A percentile compares a stretch with the other conserved stretches of the same genome.
These are phyloP conservation scores for Alnus rubra DNA, from an alignment of 306 rosid species.

Conservation along the genomic window DNA sequence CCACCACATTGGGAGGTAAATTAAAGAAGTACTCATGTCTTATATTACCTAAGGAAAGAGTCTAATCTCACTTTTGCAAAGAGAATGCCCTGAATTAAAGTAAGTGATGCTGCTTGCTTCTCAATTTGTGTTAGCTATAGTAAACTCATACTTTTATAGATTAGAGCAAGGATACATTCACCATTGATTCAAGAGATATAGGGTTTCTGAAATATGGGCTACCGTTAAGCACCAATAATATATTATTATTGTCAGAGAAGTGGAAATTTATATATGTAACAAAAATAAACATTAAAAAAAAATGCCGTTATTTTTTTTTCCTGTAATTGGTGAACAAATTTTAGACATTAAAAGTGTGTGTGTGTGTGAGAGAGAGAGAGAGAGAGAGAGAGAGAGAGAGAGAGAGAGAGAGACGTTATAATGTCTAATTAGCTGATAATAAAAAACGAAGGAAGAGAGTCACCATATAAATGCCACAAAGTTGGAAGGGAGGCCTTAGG, in stretches of 20 bases:
- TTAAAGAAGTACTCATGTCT: neutral
- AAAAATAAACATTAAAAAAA: too few species aligned
- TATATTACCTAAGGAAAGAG: neutral
- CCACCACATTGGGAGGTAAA: neutral
- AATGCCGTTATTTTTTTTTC: too few species aligned
- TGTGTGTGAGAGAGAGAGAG: too few species aligned
- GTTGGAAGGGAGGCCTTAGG: neutral
- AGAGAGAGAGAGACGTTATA: neutral
- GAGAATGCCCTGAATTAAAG: neutral
- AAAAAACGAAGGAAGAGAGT: neutral
- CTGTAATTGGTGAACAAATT: too few species aligned
- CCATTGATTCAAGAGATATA: too few species aligned
- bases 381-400: too few species aligned
- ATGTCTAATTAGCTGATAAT: neutral
- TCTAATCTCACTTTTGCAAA: neutral
- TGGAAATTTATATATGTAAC: too few species aligned
- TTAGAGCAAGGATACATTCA: neutral
- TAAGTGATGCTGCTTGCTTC: neutral
- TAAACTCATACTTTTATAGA: neutral
- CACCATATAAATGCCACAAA: neutral
- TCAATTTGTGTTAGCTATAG: neutral
- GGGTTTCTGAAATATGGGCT: too few species aligned
- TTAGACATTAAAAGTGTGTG: too few species aligned
- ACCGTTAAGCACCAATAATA: too few species aligned
- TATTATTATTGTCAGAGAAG: too few species aligned